Base-by-base conservation (phyloP, 148 eudicot species). In the Vaccinium macrocarpon region DNA sequence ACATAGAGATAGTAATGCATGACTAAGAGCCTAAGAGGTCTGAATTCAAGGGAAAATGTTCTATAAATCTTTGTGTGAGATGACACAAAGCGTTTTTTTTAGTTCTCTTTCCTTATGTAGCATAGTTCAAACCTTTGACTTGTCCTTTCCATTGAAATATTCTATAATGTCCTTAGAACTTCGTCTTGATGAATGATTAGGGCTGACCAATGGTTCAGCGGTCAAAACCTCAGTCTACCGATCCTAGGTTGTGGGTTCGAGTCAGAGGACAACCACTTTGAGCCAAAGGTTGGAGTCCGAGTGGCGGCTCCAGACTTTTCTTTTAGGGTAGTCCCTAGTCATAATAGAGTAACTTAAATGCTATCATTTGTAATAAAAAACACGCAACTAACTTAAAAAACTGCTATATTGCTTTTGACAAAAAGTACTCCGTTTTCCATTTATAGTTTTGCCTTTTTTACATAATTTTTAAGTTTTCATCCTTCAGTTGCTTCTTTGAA, bases 41-140 rank as follows among this genome's bases (percentile, higher is more conserved):
- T 56, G 64, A 53, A 52, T 25, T 15, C 25, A 49, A 82, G 71
- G 74, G 79, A 53, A 68, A 82, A 80, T 76, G 80, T 50, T 66
- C 8, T 23, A 23, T 66, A 15, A 18, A 35, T 5, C 0, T 42
- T 29, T 48, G 16, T 49, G 32, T 56, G 16, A 13, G 57, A 50
- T 76, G 35, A 50, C 19, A n/a, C 19, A 76, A 23, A 15, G 35
- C 12, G 29, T 52, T 29, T 52, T 78, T 78, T 15, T 6, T 3
- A 1, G 13, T 50, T 5, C 1, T 16, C 42, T 51, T 13, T 48
- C 27, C 9, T 25, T 51, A 0, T 25, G 19, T 23, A 14, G 32
- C 42, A 38, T 77, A 25, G 38, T 51, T 51, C 80, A 25, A 8
- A 23, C 9, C 51, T 11, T 32, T 23, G 61, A 12, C 9, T 12